Base-by-base conservation (phyloP, 306 rosid genomes). In the Sphenostylis stenocarpa region DNA sequence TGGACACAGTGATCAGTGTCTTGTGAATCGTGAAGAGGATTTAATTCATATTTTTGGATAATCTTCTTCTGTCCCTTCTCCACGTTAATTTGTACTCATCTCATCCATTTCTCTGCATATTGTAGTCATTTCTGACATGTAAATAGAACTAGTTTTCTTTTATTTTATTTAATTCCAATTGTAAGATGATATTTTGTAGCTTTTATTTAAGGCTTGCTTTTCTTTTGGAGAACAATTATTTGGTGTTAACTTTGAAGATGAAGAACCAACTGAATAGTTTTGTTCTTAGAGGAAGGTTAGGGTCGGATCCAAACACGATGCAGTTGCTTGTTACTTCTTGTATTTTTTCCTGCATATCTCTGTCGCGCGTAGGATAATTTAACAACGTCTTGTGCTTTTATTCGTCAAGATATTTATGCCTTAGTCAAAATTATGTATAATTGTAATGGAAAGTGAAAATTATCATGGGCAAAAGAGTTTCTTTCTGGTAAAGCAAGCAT, bases 391-490 rank as follows among this genome's bases (percentile, higher is more conserved):
- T 77, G 67, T 41, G 65, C 5, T 12, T 64, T 39, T 71, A 24
- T 64, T 24, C 16, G 31, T 33, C 4, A 4, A 69, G 76, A 55
- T 7, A 66, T 55, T 39, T 48, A 57, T 72, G 80, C 15, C 29
- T 26, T 79, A 6, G 12, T 79, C 26, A 14, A 71, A 70, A 13
- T 23, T 73, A n/a, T 73, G 70, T 4, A 53, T 38, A 38, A 9
- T 7, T 36, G 28, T 26, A 77, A 75, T 67, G 12, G 19, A 51
- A 61, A 49, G 69, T 38, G 83, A 85, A 74, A 82, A 82, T 8
- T 16, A 79, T 49, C 76, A 39, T 73, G 71, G 83, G 44, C 24
- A 16, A n/a, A 36, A 19, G 28, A 70, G 47, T 55, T 49, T 39
- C 79, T 55, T 49, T 39, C 39, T 45, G 8, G 28, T 43, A 67